Conservation (phyloP, 2,329 filamentous ascomycete genomes). For the Teratosphaeria epicoccoides region DNA sequence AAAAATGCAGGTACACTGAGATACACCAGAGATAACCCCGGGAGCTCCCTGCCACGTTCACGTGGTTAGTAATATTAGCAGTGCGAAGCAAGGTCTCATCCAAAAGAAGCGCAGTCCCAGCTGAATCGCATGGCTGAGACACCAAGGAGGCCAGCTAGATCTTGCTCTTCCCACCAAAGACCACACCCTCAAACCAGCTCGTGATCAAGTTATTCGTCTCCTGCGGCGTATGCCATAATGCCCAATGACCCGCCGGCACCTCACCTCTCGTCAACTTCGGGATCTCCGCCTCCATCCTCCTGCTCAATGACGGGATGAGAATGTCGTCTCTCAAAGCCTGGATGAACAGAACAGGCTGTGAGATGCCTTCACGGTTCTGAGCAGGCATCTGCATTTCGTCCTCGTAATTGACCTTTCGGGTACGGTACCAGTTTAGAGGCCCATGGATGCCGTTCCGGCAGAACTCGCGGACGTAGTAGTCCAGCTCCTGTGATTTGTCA, state of each 20-base stretch:
- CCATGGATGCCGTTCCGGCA: constrained; percentile 62
- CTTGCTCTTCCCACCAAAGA: constrained; percentile 36
- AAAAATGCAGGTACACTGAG: too few relatives aligned
- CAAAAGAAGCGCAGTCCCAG: too few relatives aligned
- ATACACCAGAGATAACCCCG: too few relatives aligned
- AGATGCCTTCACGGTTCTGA: constrained; percentile 10
- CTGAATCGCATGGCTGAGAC: too few relatives aligned
- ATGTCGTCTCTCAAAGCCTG: constrained; percentile 60
- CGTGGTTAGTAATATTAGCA: too few relatives aligned
- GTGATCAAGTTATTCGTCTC: constrained; percentile 60
- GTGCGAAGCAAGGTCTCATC: too few relatives aligned
- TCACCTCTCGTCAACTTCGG: constrained; percentile 53
- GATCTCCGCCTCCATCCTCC: constrained; percentile 59
- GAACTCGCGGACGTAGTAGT: constrained; percentile 67
- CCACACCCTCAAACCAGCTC: constrained; percentile 54
- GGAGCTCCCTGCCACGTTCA: too few relatives aligned
- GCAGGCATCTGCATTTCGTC: constrained; percentile 49
- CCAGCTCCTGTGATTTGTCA: constrained; percentile 45
- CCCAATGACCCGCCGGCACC: constrained; percentile 72
- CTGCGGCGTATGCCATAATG: constrained; percentile 59
- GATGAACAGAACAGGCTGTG: constrained; percentile 59
- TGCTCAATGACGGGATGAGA: constrained; percentile 60
- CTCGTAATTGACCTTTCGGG: constrained; percentile 58
- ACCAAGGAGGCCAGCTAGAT: constrained; percentile 24
- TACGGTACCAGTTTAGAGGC: constrained; percentile 62